Evolutionary conservation across 805 yeast genomes (phyloP).

Genomic region (Suhomyces tanzawaensis): DNA sequence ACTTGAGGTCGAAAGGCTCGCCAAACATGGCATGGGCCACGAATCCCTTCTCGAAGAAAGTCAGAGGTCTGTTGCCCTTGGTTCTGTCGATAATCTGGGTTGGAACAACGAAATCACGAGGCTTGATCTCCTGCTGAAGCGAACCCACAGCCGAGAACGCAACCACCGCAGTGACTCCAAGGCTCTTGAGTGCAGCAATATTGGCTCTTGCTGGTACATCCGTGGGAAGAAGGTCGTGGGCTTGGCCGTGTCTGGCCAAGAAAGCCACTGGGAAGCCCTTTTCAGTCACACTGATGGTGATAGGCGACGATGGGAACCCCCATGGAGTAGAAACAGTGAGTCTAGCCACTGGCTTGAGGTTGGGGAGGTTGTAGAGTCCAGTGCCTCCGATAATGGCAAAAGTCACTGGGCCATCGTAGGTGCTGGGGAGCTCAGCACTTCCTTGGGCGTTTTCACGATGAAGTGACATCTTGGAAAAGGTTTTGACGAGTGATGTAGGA

Average conservation of each 20-base stretch:
- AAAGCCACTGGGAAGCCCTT: constrained; percentile 87
- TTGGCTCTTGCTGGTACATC: constrained; percentile 93
- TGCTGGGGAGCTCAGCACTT: constrained; percentile 42
- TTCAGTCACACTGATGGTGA: constrained; percentile 79
- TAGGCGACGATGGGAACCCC: constrained; percentile 95
- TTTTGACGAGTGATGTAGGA: not conserved
- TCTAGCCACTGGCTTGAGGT: constrained; percentile 81
- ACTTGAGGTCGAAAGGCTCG: constrained; percentile 84
- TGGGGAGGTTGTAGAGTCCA: constrained; percentile 86
- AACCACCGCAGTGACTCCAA: constrained; percentile 84
- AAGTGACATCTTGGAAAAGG: constrained; percentile 25
- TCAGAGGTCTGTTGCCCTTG: constrained; percentile 86
- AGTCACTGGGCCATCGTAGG: constrained; percentile 62
- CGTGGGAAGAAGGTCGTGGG: constrained; percentile 86
- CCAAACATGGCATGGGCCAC: constrained; percentile 98
- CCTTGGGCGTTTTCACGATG: constrained; percentile 33
- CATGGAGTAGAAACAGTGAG: constrained; percentile 88
- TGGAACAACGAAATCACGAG: constrained; percentile 96
- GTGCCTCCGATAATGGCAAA: constrained; percentile 97
- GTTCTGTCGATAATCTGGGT: constrained; percentile 96
- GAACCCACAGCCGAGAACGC: constrained; percentile 98
- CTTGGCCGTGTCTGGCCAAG: constrained; percentile 89
- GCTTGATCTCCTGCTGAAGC: constrained; percentile 80
- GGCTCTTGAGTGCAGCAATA: constrained; percentile 86
- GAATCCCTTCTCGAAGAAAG: constrained; percentile 87